These are phyloP conservation scores for Styphnolobium japonicum DNA, from an alignment of 306 rosid genomes.

Conservation along the genomic window DNA sequence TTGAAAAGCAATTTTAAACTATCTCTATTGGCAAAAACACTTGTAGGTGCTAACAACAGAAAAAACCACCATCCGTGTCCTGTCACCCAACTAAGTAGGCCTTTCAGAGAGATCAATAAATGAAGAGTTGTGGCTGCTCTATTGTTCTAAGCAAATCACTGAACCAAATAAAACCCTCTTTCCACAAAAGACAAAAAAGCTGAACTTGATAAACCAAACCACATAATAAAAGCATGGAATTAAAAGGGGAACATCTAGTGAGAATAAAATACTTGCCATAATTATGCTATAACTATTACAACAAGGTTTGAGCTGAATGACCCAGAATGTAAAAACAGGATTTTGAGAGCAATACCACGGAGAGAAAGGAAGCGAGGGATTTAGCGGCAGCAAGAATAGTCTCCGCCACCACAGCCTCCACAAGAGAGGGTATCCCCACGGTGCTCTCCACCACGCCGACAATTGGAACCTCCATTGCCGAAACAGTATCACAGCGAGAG, in stretches of 20 bases:
- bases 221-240: neutral
- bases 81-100: neutral
- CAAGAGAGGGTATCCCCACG: constrained; percentile 35
- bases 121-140: neutral
- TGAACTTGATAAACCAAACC: neutral
- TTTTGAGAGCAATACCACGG: constrained; percentile 36
- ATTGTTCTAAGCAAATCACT: constrained; percentile 9
- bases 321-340: neutral
- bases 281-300: neutral
- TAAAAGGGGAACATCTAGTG: neutral
- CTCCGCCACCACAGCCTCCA: constrained; percentile 41
- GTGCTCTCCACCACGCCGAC: constrained; percentile 23
- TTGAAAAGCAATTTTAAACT: constrained; percentile 11
- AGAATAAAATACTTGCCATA: neutral
- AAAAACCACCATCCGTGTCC: neutral
- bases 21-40: neutral
- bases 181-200: neutral
- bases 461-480: constrained; percentile 43
- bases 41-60: neutral
- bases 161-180: neutral
- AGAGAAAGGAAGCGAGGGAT: constrained; percentile 33
- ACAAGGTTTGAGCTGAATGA: neutral
- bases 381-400: constrained; percentile 45
- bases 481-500: constrained; percentile 21
- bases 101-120: neutral